A percentile compares a stretch with the other conserved stretches of the same genome.
Conservation (phyloP, 2,329 filamentous ascomycete genomes). For the Thielaviopsis euricoi region DNA sequence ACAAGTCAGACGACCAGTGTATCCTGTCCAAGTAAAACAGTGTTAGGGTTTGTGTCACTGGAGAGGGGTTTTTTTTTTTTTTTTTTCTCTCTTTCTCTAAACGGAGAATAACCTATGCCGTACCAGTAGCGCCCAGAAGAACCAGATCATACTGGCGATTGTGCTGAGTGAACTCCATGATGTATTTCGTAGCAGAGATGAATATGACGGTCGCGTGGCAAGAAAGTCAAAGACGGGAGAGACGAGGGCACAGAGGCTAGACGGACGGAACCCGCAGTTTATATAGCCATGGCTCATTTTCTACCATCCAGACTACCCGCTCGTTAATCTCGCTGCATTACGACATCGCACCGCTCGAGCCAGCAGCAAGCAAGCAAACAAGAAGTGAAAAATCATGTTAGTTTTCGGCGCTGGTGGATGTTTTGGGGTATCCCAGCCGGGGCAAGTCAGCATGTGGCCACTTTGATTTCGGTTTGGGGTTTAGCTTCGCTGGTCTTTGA, state of each 20-base stretch:
- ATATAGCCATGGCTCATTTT: background rate
- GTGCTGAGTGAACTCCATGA: conserved; percentile 33
- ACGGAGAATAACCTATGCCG: too few species aligned
- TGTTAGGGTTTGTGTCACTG: background rate
- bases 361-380: background rate
- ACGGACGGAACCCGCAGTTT: background rate
- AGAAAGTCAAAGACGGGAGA: too few species aligned
- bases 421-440: background rate
- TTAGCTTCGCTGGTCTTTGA: background rate
- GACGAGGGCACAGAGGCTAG: too few species aligned
- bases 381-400: background rate
- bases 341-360: background rate
- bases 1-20: conserved; percentile 63
- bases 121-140: conserved; percentile 41
- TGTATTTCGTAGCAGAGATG: background rate
- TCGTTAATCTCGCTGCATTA: background rate
- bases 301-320: too few species aligned
- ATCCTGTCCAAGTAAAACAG: conserved; percentile 41
- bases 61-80: background rate
- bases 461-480: background rate
- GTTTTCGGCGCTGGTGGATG: background rate
- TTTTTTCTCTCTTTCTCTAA: too few species aligned
- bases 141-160: conserved; percentile 39
- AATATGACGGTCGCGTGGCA: too few species aligned
- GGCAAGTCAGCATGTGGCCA: background rate